These are phyloP conservation scores for Noccaea bulbosa DNA, from an alignment of 345 rosid genomes.

Conservation along the genomic window DNA sequence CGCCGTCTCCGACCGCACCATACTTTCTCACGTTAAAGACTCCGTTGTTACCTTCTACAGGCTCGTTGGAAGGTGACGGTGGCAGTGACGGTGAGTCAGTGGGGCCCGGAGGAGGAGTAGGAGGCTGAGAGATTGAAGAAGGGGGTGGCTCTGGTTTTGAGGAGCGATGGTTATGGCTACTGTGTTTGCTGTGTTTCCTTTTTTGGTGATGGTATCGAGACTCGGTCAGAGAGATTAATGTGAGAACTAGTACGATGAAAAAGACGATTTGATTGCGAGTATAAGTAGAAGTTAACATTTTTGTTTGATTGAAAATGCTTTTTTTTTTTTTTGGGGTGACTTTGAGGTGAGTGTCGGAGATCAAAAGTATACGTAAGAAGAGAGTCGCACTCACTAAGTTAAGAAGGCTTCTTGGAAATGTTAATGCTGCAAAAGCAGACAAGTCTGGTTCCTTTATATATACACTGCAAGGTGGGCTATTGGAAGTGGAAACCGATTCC, in stretches of 20 bases:
- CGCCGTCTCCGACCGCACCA: slow-evolving; percentile 85
- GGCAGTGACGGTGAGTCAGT: slow-evolving; percentile 36
- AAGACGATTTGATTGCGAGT: slow-evolving; percentile 33
- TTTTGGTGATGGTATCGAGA: slow-evolving; percentile 55
- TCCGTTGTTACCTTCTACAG: slow-evolving; percentile 42
- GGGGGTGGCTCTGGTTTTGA: slow-evolving; percentile 38
- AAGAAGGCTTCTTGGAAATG: slow-evolving; percentile 42
- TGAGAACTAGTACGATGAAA: slow-evolving; percentile 40
- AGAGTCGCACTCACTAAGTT: slow-evolving; percentile 42
- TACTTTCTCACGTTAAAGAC: slow-evolving; percentile 61
- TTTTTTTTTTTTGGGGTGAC: slow-evolving; percentile 12
- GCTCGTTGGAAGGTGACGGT: slow-evolving; percentile 44
- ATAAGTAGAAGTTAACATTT: slow-evolving; percentile 44
- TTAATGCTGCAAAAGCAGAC: slow-evolving; percentile 47
- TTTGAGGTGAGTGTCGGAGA: slow-evolving; percentile 34
- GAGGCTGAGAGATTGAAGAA: slow-evolving; percentile 43
- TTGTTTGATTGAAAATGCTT: slow-evolving; percentile 11
- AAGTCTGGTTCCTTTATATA: slow-evolving; percentile 42
- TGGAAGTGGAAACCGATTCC: slow-evolving; percentile 42
- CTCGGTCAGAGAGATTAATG: slow-evolving; percentile 45
- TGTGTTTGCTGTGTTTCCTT: slow-evolving; percentile 49
- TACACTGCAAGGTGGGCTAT: slow-evolving; percentile 40
- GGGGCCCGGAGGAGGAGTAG: slow-evolving; percentile 51
- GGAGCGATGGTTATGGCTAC: slow-evolving; percentile 45
- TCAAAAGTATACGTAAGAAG: slow-evolving; percentile 36